Evolutionary conservation across 2,329 filamentous ascomycete genomes (phyloP), one percentile per base, ranked within the genome.

Genomic region (Epicoccum sorghinum): DNA sequence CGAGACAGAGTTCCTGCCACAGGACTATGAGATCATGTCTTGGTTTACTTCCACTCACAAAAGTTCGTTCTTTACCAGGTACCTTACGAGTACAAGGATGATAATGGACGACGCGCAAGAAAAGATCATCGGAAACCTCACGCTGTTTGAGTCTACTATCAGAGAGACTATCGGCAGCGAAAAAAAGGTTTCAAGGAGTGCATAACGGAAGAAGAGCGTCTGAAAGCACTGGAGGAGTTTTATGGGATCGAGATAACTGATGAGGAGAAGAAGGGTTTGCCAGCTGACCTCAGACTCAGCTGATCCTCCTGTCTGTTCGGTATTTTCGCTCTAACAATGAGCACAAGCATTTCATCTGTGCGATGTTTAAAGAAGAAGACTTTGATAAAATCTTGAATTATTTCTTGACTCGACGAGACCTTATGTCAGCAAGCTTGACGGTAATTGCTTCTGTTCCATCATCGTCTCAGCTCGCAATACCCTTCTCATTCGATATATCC

Each of bases 21-120:
- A 63, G 35, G 62, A 66, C 27, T 66, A 65, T 22, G 50, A 61
- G 29, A 53, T 66, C 25, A 65, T 66, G 60, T 65, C 61, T 5
- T 65, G 59, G 57, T 65, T 53, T 33, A 66, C 64, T 6, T 65
- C 62, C 25, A 64, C 62, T 12, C 38, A 60, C 18, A 24, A 30
- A 10, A 56, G 9, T 2, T 61, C 51, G 0, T 66, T 62, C 43
- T 66, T 65, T 13, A 65, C 60, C 1, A 49, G 25, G 25, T 57
- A 49, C 39, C 46, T 66, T 9, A 65, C 58, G 3, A 53, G 54
- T 30, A 62, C 50, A 0, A 53, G 22, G 22, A 59, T 61, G 52
- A 13, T 62, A 4, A 57, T 61, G 50, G 52, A 59, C 25, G 47
- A 59, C 13, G 35, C 38, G 0, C 3, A 42, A 3, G 50, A 57